phyloP scores from a whole-genome alignment of 345 rosid species.

The Clarkia xantiana region DNA sequence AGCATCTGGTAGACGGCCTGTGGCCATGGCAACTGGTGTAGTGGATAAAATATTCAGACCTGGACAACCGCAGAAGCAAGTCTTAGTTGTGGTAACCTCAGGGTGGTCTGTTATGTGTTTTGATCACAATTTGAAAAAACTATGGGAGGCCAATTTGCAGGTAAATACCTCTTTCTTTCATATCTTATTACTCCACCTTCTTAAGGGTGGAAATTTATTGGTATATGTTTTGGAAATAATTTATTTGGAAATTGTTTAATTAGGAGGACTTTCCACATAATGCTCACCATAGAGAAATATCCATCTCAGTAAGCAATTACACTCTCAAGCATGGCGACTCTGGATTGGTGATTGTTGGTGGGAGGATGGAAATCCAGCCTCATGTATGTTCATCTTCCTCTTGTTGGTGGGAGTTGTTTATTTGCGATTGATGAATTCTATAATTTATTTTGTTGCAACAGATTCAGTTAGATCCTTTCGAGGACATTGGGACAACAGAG shows the following conservation, averaged over 20 bases:
- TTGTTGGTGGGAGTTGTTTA: neutral
- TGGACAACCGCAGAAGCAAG: constrained; percentile 81
- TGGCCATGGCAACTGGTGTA: constrained; percentile 92
- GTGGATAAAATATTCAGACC: constrained; percentile 49
- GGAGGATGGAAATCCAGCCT: constrained; percentile 87
- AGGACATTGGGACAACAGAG: constrained; percentile 62
- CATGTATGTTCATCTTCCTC: constrained; percentile 46
- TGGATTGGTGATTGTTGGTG: constrained; percentile 80
- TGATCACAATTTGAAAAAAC: constrained; percentile 88
- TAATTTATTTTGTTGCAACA: constrained; percentile 9
- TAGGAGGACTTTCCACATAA: constrained; percentile 92
- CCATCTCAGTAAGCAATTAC: constrained; percentile 68
- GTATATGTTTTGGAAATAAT: neutral
- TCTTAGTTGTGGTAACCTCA: constrained; percentile 87
- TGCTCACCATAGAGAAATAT: constrained; percentile 79
- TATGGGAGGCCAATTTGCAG: constrained; percentile 93
- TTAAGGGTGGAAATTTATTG: neutral
- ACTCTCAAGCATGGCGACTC: constrained; percentile 80
- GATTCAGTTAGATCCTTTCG: constrained; percentile 79
- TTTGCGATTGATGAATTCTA: neutral
- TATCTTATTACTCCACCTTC: neutral
- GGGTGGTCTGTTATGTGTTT: constrained; percentile 95
- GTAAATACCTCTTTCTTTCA: constrained; percentile 15
- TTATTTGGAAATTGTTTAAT: constrained; percentile 6
- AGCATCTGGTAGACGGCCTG: constrained; percentile 72